Evolutionary conservation across 1,139 yeast genomes (phyloP).

Genomic region (Torulaspora globosa): DNA sequence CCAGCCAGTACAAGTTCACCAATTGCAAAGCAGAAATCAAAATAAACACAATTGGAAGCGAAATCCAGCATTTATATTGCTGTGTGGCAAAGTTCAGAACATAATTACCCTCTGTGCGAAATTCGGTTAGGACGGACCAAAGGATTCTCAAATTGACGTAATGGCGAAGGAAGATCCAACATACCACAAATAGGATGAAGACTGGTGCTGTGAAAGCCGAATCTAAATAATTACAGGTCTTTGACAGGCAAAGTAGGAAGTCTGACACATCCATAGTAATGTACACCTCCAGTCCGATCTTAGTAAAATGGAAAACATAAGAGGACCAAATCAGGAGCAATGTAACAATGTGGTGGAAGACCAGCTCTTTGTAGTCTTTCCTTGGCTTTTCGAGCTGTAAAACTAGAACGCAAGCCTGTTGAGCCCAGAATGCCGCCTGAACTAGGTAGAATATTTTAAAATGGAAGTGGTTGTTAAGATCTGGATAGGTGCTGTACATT

Average conservation of each 20-base stretch:
- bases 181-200: conserved; percentile 59
- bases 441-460: conserved; percentile 81
- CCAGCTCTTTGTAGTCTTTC: conserved; percentile 85
- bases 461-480: conserved; percentile 61
- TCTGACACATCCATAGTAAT: conserved; percentile 96
- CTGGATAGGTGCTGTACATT: conserved; percentile 80
- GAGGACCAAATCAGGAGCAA: conserved; percentile 82
- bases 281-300: conserved; percentile 89
- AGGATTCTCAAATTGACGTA: conserved; percentile 73
- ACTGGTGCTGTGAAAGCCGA: conserved; percentile 60
- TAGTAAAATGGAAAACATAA: conserved; percentile 93
- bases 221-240: conserved; percentile 78
- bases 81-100: conserved; percentile 83
- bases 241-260: conserved; percentile 77
- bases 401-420: conserved; percentile 77
- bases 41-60: conserved; percentile 81
- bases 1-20: conserved; percentile 84
- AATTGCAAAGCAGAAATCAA: conserved; percentile 76
- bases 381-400: conserved; percentile 92
- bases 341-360: conserved; percentile 90
- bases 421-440: conserved; percentile 97
- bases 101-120: conserved; percentile 76
- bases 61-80: conserved; percentile 93
- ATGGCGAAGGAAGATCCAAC: conserved; percentile 89
- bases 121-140: conserved; percentile 87